Base-by-base conservation (phyloP, 2,329 filamentous ascomycete species). In the Neoscytalidium dimidiatum region DNA sequence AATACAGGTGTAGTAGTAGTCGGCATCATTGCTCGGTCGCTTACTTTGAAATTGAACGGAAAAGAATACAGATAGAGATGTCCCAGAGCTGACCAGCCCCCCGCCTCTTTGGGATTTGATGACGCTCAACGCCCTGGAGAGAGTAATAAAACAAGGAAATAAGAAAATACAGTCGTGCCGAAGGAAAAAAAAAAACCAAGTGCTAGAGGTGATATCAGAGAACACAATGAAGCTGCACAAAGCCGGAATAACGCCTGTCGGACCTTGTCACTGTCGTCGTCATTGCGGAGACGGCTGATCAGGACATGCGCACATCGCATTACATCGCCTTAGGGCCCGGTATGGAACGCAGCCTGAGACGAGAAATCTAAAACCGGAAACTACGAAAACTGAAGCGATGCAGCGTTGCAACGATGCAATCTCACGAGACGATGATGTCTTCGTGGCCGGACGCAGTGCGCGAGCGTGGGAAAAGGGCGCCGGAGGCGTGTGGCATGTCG, bases 381-480 rank as follows among this genome's bases (percentile, higher is more conserved):
- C 56, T 46, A 60, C 17, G 56, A 28, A 60, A 31, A 33, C n/a
- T 21, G 19, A 33, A 21, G 51, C 51, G 51, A 60, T 17, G 41
- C 38, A 46, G 35, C 53, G 53, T 19, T 57, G 53, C 53, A 43
- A 57, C 53, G 53, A 29, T 57, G 53, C 53, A 43, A 57, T 57
- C 53, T 57, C 53, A 43, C 23, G 35, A 43, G 56, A 33, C 56
- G 56, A 60, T 60, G 41, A 60, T 60, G 56, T 60, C 56, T 38
- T 46, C 41, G 56, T 26, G 7, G 49, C 28, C 41, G 41, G 19
- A 26, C 31, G 23, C 35, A 4, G 38, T 43, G 53, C 53, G 53
- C 53, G 31, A 46, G 41, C 26, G 49, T 52, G 49, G 35, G 46
- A 19, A 52, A 33, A 52, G 56, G 38, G 41, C 56, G 38, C 46